Evolutionary conservation across 305 asterid species (phyloP).

Genomic region (Plantago coronopus): DNA sequence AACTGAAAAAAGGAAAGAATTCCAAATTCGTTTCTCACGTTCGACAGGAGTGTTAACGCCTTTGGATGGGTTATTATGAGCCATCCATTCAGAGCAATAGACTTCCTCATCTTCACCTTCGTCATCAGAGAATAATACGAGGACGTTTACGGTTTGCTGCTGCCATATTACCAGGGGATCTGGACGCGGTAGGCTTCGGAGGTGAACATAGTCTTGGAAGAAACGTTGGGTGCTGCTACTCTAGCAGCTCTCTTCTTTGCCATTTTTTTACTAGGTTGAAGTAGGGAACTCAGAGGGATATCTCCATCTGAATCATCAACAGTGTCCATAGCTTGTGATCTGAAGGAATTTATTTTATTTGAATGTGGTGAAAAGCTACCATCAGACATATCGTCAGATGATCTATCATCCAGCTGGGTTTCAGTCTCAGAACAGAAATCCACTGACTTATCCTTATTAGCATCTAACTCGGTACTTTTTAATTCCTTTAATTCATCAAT

Average conservation of each 20-base stretch:
- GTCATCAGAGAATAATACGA: slow-evolving; percentile 80
- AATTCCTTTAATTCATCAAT: slow-evolving; percentile 65
- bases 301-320: slow-evolving; percentile 47
- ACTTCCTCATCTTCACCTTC: slow-evolving; percentile 56
- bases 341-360: slow-evolving; percentile 29
- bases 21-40: slow-evolving; percentile 43
- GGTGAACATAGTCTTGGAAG: slow-evolving; percentile 41
- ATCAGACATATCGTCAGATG: slow-evolving; percentile 48
- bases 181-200: slow-evolving; percentile 41
- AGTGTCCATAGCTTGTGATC: slow-evolving; percentile 34
- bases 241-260: slow-evolving; percentile 34
- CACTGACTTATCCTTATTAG: slow-evolving; percentile 30
- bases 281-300: slow-evolving; percentile 49
- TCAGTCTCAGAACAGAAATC: slow-evolving; percentile 80
- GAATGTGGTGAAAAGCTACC: slow-evolving; percentile 42
- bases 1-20: slow-evolving; percentile 2
- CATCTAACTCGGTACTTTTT: slow-evolving; percentile 34
- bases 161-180: slow-evolving; percentile 50
- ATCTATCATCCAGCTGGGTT: slow-evolving; percentile 53
- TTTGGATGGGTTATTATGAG: slow-evolving; percentile 40
- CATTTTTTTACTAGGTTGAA: slow-evolving; percentile 34
- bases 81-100: slow-evolving; percentile 33
- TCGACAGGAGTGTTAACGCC: slow-evolving; percentile 71
- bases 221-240: slow-evolving; percentile 30
- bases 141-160: slow-evolving; percentile 57